A percentile compares a stretch with the other conserved stretches of the same genome.
Conservation (phyloP, 495 filamentous ascomycete genomes). For the Acidiella bohemica region DNA sequence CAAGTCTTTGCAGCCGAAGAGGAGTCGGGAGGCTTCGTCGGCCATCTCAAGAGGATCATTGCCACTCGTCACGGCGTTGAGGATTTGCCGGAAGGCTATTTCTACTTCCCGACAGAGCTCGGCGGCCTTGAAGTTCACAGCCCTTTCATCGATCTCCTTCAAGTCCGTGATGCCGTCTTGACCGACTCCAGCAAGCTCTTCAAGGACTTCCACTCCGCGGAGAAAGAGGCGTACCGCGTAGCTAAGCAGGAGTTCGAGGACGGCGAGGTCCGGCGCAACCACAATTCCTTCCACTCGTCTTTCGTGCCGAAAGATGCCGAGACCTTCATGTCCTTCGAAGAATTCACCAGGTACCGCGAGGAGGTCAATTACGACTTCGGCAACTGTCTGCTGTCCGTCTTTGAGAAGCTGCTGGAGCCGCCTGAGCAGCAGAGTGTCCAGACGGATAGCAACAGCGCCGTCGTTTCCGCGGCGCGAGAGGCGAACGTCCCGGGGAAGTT, state of each 20-base stretch:
- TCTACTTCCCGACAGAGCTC: conserved; percentile 39
- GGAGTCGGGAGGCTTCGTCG: conserved; percentile 14
- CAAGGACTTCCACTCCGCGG: conserved; percentile 30
- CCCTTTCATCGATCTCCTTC: conserved; percentile 37
- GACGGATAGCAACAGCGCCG: conserved; percentile 9
- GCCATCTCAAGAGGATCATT: conserved; percentile 18
- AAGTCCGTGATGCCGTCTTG: conserved; percentile 23
- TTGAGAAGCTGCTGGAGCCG: conserved; percentile 18
- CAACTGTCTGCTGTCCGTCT: conserved; percentile 14
- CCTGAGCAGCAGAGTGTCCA: conserved; percentile 16
- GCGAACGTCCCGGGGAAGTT: conserved; percentile 15
- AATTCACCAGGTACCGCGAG: conserved; percentile 36
- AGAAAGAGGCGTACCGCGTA: conserved; percentile 25
- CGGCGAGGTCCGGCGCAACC: conserved; percentile 1
- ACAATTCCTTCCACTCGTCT: background rate
- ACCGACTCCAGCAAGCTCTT: conserved; percentile 28
- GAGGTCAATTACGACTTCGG: conserved; percentile 18
- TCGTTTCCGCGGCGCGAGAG: background rate
- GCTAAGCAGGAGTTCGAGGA: conserved; percentile 26
- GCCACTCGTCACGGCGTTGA: conserved; percentile 17
- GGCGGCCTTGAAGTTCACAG: conserved; percentile 44
- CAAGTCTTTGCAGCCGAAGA: conserved; percentile 18
- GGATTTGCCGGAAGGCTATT: conserved; percentile 24
- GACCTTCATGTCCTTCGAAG: conserved; percentile 37
- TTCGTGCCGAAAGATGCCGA: conserved; percentile 11